A percentile compares a stretch with the other conserved stretches of the same genome.
These are phyloP conservation scores for Stephanocyclus meneghinianus DNA, from an alignment of 352 stramenopile genomes.

Conservation along the genomic window DNA sequence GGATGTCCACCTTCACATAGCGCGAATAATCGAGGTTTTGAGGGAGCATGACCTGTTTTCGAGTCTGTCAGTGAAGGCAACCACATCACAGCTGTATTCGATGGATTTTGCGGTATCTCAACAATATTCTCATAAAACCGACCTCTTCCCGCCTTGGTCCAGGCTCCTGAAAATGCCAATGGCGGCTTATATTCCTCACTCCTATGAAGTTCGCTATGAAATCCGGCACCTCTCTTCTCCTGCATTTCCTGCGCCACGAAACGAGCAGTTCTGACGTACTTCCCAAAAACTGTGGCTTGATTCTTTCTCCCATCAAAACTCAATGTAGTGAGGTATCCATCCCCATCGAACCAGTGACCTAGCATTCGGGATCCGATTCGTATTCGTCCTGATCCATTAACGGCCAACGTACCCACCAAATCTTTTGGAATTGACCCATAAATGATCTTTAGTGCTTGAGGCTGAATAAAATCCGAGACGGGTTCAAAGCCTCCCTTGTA, in stretches of 20 bases:
- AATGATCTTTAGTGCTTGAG: constrained; percentile 21
- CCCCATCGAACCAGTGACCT: constrained; percentile 68
- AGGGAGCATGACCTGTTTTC: background rate
- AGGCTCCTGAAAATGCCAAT: constrained; percentile 33
- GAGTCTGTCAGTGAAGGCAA: constrained; percentile 3
- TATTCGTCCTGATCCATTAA: constrained; percentile 50
- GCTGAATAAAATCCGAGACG: constrained; percentile 3
- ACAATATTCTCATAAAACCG: constrained; percentile 55
- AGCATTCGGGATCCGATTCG: constrained; percentile 44
- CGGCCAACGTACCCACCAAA: constrained; percentile 30
- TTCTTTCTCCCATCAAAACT: constrained; percentile 32
- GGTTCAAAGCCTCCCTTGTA: constrained; percentile 43
- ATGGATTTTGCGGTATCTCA: constrained; percentile 38
- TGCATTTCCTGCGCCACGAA: constrained; percentile 38
- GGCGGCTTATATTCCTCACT: constrained; percentile 25
- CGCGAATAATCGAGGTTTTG: constrained; percentile 37
- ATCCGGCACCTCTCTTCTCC: background rate
- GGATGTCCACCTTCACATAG: constrained; percentile 52
- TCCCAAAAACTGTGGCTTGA: constrained; percentile 20
- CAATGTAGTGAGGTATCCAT: constrained; percentile 45
- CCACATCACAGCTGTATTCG: constrained; percentile 51
- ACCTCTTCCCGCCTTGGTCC: constrained; percentile 29
- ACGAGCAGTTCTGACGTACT: constrained; percentile 33
- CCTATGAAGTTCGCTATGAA: background rate
- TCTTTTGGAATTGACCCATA: constrained; percentile 36